Conservation (phyloP, 23 red algal species). For the Gracilariopsis chorda region DNA sequence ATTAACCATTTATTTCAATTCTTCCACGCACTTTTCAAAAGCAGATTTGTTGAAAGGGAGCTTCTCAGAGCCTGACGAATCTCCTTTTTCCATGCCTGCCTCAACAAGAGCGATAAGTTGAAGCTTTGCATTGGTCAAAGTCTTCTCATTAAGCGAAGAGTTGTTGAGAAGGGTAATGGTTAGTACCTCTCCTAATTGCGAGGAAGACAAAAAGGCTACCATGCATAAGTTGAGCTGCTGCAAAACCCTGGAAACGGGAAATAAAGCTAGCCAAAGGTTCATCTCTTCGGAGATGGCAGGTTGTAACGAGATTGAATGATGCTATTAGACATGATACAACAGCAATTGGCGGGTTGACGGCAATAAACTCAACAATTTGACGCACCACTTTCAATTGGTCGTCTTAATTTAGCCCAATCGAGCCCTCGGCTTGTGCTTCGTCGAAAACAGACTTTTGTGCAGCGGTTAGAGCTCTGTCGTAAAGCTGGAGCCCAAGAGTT, state of each 20-base stretch:
- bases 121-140: not conserved
- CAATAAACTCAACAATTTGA: not conserved
- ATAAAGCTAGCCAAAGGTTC: no score
- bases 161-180: not conserved
- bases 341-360: not conserved
- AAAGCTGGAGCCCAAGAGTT: no score
- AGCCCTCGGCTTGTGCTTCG: not conserved
- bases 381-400: not conserved
- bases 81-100: no score
- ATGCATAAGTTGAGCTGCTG: not conserved
- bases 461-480: no score
- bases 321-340: not conserved
- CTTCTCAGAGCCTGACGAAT: no score
- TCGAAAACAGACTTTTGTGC: no score
- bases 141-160: not conserved
- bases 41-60: not conserved
- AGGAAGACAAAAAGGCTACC: not conserved
- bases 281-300: not conserved
- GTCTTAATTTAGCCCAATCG: not conserved
- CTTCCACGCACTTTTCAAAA: not conserved
- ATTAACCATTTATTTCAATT: not conserved
- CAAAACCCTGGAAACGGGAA: not conserved
- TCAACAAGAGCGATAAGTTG: no score
- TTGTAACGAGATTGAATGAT: not conserved
- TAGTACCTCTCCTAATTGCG: constrained; percentile 9